Evolutionary conservation across 495 filamentous ascomycete species (phyloP), one percentile per base, ranked within the genome.

Genomic region (Penicillium riverlandense): DNA sequence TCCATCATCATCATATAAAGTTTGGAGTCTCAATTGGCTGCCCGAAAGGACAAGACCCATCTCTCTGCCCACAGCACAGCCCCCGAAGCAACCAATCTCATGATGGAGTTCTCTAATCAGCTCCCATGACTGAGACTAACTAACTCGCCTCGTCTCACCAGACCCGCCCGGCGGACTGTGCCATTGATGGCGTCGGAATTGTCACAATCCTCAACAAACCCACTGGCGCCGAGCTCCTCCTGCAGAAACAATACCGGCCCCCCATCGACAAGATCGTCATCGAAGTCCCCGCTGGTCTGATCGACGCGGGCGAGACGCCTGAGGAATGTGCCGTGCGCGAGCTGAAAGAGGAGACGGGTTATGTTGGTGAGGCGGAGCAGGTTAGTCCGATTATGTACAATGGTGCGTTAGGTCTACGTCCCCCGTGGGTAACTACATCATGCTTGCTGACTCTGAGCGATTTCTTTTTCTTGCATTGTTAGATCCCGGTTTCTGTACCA

Each of bases 341-440:
- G 57, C 71, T 98, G 47, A 88, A 80, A 51, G 92, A 98, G 63
- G 92, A 98, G 65, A 96, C 92, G 0, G 92, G 92, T 6, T 96
- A 92, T 59, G 77, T 88, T 29, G 90, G 85, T 12, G 72, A 79
- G 30, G 80, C 76, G 1, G 64, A 75, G 35, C 74, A 55, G 37
- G 55, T 52, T 9, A 61, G 57, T 33, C 46, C 57, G 30, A 32
- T 61, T 2, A 61, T 61, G 57, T 61, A 47, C 30, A 61, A 61
- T 15, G 57, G 57, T 58, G 34, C 10, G 51, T 53, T 22, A 6
- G 22, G 22, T 22, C 22, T 22, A 22, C 22, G 27, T 6, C 4
- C 27, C 8, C 12, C 13, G 1, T 10, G 9, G 38, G 11, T 34
- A 12, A 37, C 35, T 7, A 7, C 32, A 11, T 10, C 32, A 7